Evolutionary conservation across 768 basidiomycete species (phyloP).

Genomic region (Pisolithus marmoratus): DNA sequence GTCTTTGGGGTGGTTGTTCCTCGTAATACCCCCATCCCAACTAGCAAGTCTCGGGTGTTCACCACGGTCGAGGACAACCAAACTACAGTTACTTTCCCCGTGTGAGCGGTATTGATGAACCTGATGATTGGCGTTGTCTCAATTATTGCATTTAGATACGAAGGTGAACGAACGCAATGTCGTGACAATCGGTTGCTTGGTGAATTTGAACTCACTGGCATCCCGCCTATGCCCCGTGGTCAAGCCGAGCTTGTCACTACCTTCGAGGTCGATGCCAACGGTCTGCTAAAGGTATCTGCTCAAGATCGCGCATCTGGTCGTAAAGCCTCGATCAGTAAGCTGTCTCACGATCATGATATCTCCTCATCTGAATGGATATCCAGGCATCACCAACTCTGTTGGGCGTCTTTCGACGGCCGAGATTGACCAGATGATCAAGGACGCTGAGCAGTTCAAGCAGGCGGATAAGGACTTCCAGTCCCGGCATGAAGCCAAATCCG

Average conservation of each 20-base stretch:
- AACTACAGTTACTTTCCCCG: slow-evolving; percentile 99
- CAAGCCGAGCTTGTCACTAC: slow-evolving; percentile 99
- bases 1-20: slow-evolving; percentile 99
- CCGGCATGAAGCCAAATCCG: slow-evolving; percentile 96
- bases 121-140: slow-evolving; percentile 6
- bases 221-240: slow-evolving; percentile 98
- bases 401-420: slow-evolving; percentile 95
- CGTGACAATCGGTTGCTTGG: slow-evolving; percentile 98
- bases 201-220: slow-evolving; percentile 98
- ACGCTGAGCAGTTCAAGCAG: slow-evolving; percentile 92
- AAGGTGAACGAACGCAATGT: slow-evolving; percentile 99
- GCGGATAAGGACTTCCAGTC: slow-evolving; percentile 98
- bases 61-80: slow-evolving; percentile 99
- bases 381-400: slow-evolving; percentile 97
- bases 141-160: slow-evolving; percentile 53
- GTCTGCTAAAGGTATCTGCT: slow-evolving; percentile 97
- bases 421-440: slow-evolving; percentile 99
- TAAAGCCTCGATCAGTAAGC: slow-evolving; percentile 94
- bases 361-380: slow-evolving; percentile 7
- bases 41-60: slow-evolving; percentile 98
- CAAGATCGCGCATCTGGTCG: slow-evolving; percentile 98
- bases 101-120: slow-evolving; percentile 42
- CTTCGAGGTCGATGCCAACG: slow-evolving; percentile 99
- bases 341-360: not conserved
- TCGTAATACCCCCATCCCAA: slow-evolving; percentile 98